phyloP scores from a whole-genome alignment of 1,284 basidiomycete species.

The Ceratobasidium sp. region DNA sequence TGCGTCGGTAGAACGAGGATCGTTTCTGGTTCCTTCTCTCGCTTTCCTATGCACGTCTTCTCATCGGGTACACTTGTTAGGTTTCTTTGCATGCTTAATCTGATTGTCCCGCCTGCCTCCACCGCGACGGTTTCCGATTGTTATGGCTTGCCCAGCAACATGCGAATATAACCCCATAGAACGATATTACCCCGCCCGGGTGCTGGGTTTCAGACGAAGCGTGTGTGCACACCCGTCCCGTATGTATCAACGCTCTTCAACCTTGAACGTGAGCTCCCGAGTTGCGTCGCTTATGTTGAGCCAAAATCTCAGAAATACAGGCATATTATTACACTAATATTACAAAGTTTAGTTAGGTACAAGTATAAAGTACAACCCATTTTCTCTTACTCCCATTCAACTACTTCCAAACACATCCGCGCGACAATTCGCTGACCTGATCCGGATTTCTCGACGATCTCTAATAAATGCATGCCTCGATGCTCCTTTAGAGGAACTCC shows the following conservation, averaged over 20 bases:
- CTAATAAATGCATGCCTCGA: constrained; percentile 49
- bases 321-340: constrained; percentile 37
- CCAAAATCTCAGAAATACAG: constrained; percentile 2
- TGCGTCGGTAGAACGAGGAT: constrained; percentile 55
- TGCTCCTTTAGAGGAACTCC: constrained; percentile 51
- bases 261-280: not conserved
- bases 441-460: constrained; percentile 50
- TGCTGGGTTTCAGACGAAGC: not conserved
- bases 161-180: not conserved
- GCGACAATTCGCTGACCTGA: constrained; percentile 50
- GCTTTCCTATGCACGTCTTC: constrained; percentile 30
- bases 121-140: not conserved
- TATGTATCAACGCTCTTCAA: not conserved
- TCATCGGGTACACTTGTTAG: constrained; percentile 26
- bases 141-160: not conserved
- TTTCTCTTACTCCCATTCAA: constrained; percentile 33
- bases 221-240: not conserved
- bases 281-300: not conserved
- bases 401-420: constrained; percentile 41
- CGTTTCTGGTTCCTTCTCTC: constrained; percentile 4
- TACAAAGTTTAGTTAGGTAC: constrained; percentile 5
- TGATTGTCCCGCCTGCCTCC: constrained; percentile 9
- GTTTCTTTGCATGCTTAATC: constrained; percentile 28
- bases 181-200: not conserved
- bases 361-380: not conserved